Conservation (phyloP, 352 stramenopile genomes). For the Pythium guiyangense region DNA sequence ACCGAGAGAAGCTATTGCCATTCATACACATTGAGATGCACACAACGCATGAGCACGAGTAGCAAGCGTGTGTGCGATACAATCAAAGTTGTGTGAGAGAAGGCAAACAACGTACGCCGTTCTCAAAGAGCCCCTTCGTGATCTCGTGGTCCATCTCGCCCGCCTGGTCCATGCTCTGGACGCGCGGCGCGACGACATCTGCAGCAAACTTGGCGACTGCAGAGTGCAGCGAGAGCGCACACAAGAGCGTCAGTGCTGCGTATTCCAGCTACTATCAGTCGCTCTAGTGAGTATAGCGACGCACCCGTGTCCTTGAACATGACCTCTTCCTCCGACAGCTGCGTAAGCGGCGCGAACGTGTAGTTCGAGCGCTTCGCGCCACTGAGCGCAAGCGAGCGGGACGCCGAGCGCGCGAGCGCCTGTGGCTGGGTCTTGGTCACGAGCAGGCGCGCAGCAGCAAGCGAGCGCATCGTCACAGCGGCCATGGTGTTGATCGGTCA, state of each 20-base stretch:
- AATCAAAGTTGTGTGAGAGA: conserved; percentile 2
- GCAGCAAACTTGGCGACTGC: conserved; percentile 82
- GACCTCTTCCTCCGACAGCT: conserved; percentile 57
- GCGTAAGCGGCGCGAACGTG: conserved; percentile 37
- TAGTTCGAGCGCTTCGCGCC: conserved; percentile 13
- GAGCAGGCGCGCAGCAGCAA: background rate
- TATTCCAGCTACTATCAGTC: too few relatives aligned
- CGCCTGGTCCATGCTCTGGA: conserved; percentile 91
- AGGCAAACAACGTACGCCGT: conserved; percentile 36
- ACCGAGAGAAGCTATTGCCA: conserved; percentile 93
- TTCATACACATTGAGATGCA: conserved; percentile 2
- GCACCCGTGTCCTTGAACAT: conserved; percentile 65
- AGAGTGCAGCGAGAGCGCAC: too few relatives aligned
- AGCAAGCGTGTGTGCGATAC: background rate
- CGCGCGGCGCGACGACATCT: conserved; percentile 81
- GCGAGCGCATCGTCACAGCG: background rate
- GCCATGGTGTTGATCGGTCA: too few relatives aligned
- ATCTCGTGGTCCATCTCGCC: conserved; percentile 89
- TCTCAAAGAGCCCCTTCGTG: conserved; percentile 90
- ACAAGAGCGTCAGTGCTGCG: too few relatives aligned
- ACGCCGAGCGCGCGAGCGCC: background rate
- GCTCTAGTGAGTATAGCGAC: too few relatives aligned
- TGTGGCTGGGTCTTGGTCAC: background rate
- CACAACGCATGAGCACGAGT: background rate
- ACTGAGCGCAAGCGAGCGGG: too few relatives aligned